Conservation (phyloP, 2,329 filamentous ascomycete species). For the Dactylellina haptotyla region DNA sequence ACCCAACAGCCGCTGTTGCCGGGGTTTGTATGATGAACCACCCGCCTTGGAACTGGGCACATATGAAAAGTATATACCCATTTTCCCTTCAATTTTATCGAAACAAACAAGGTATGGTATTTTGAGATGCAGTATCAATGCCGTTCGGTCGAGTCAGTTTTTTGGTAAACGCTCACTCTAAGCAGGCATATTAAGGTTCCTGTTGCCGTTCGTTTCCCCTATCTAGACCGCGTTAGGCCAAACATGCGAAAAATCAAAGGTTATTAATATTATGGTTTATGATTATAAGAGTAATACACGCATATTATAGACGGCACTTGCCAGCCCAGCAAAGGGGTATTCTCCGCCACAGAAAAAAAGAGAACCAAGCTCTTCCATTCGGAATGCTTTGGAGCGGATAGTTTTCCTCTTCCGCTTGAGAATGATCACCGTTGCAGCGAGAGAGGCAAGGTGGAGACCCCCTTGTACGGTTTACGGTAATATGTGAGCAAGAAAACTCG, state of each 20-base stretch:
- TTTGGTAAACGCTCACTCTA: background rate
- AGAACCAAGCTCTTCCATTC: background rate
- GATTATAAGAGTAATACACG: no score
- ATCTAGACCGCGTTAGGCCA: no score
- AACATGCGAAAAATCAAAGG: no score
- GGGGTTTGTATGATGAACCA: conserved; percentile 46
- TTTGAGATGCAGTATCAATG: conserved; percentile 22
- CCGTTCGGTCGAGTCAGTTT: conserved; percentile 17
- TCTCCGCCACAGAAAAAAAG: background rate
- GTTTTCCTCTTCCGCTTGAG: conserved; percentile 26
- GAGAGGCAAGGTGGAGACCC: background rate
- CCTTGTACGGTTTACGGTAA: background rate
- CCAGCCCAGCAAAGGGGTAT: conserved; percentile 3
- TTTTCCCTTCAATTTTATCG: conserved; percentile 24
- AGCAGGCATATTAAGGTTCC: no score
- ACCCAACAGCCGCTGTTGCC: conserved; percentile 38
- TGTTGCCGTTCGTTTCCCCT: no score
- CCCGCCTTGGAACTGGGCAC: conserved; percentile 7
- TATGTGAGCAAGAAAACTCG: background rate
- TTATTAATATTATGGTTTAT: no score
- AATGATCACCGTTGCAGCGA: conserved; percentile 10
- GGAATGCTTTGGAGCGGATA: conserved; percentile 13
- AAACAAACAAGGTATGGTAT: conserved; percentile 19
- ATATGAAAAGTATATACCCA: conserved; percentile 13
- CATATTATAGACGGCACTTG: conserved; percentile 36